phyloP scores from a whole-genome alignment of 2,329 filamentous ascomycete genomes.

The Macrophomina phaseolina region DNA sequence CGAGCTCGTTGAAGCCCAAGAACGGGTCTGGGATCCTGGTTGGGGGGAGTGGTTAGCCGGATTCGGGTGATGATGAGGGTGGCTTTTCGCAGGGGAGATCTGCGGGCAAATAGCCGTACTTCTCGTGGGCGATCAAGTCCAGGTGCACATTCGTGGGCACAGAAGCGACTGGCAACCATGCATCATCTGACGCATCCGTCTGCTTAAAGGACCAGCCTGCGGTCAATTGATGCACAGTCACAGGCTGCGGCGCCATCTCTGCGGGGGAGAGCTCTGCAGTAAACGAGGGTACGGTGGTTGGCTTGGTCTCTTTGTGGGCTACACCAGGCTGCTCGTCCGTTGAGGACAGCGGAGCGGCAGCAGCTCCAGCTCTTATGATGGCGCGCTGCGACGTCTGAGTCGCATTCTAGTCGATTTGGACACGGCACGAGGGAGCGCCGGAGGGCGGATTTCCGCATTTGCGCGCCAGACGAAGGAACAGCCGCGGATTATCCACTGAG shows the following conservation, averaged over 20 bases:
- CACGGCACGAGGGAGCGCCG: constrained; percentile 30
- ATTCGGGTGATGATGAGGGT: background rate
- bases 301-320: background rate
- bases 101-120: constrained; percentile 40
- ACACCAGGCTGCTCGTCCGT: constrained; percentile 15
- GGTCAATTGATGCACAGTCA: constrained; percentile 41
- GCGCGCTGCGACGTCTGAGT: constrained; percentile 28
- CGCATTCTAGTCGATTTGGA: constrained; percentile 32
- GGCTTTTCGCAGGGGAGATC: background rate
- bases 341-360: background rate
- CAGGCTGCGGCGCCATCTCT: constrained; percentile 29
- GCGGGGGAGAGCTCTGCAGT: constrained; percentile 7
- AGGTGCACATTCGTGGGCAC: constrained; percentile 57
- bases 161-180: constrained; percentile 52
- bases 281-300: constrained; percentile 1
- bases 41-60: constrained; percentile 6
- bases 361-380: constrained; percentile 21
- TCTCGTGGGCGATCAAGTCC: constrained; percentile 53
- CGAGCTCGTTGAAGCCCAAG: constrained; percentile 56
- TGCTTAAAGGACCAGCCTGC: constrained; percentile 55
- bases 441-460: constrained; percentile 20
- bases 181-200: constrained; percentile 43
- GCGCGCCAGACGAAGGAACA: background rate
- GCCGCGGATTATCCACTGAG: constrained; percentile 22
- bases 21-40: constrained; percentile 57